These are phyloP conservation scores for Calonectria naviculata DNA, from an alignment of 2,329 filamentous ascomycete species.

Conservation along the genomic window DNA sequence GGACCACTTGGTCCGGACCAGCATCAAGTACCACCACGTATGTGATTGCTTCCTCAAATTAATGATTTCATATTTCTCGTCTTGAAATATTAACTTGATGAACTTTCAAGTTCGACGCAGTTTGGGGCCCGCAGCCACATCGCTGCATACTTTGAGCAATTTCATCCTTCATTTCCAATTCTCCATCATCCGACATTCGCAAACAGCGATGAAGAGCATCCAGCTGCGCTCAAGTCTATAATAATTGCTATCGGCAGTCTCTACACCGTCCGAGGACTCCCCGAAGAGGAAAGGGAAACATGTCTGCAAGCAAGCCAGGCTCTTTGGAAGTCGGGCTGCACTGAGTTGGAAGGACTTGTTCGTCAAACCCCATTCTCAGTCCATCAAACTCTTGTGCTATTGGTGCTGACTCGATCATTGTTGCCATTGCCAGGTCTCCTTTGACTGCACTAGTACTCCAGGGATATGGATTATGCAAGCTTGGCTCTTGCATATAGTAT, in stretches of 20 bases:
- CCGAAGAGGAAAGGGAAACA: conserved; percentile 14
- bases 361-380: background rate
- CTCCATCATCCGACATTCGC: conserved; percentile 29
- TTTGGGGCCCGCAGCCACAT: conserved; percentile 5
- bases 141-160: conserved; percentile 34
- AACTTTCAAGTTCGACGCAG: background rate
- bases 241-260: conserved; percentile 33
- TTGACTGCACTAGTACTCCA: conserved; percentile 34
- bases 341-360: conserved; percentile 20
- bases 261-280: conserved; percentile 23
- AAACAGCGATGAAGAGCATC: background rate
- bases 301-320: conserved; percentile 23
- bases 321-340: conserved; percentile 29
- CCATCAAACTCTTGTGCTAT: too few species aligned
- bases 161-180: conserved; percentile 36
- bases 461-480: conserved; percentile 42
- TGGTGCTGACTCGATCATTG: background rate
- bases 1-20: background rate
- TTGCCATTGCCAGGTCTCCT: conserved; percentile 30
- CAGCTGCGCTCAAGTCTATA: conserved; percentile 20
- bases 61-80: background rate
- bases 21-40: background rate
- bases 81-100: background rate
- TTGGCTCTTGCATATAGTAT: conserved; percentile 44
- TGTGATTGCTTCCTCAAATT: background rate